These are phyloP conservation scores for Coemansia sp. DNA, from an alignment of 192 early-diverging fungal genomes.

Conservation along the genomic window DNA sequence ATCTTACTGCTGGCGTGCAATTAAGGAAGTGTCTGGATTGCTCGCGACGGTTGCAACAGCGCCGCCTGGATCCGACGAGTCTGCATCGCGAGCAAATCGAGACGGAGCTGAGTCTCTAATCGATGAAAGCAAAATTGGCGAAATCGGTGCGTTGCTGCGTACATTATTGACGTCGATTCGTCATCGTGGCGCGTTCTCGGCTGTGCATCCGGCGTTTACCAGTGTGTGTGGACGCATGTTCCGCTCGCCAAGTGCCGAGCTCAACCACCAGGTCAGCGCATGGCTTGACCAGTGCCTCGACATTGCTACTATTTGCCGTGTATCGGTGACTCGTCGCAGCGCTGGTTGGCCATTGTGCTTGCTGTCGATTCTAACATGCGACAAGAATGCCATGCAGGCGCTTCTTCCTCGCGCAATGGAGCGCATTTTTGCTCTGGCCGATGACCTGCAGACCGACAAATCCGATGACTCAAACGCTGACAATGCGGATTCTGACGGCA, in stretches of 20 bases:
- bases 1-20: constrained; percentile 88
- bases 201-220: constrained; percentile 78
- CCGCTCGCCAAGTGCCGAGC: constrained; percentile 49
- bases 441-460: constrained; percentile 20
- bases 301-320: constrained; percentile 63
- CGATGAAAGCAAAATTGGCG: constrained; percentile 28
- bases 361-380: constrained; percentile 74
- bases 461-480: not conserved
- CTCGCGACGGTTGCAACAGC: constrained; percentile 44
- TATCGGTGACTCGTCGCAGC: constrained; percentile 90
- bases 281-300: constrained; percentile 85
- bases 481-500: constrained; percentile 60
- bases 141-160: constrained; percentile 51
- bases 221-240: constrained; percentile 67
- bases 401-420: constrained; percentile 67
- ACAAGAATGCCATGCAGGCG: constrained; percentile 57
- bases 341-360: constrained; percentile 87
- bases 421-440: constrained; percentile 61
- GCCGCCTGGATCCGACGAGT: constrained; percentile 24
- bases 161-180: constrained; percentile 70
- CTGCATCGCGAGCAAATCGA: not conserved
- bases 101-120: constrained; percentile 11
- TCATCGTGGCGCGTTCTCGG: constrained; percentile 89
- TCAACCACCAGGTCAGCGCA: constrained; percentile 56
- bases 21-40: constrained; percentile 79